A percentile compares a stretch with the other conserved stretches of the same genome.
phyloP scores from a whole-genome alignment of 345 rosid species.

The Acer yangbiense region DNA sequence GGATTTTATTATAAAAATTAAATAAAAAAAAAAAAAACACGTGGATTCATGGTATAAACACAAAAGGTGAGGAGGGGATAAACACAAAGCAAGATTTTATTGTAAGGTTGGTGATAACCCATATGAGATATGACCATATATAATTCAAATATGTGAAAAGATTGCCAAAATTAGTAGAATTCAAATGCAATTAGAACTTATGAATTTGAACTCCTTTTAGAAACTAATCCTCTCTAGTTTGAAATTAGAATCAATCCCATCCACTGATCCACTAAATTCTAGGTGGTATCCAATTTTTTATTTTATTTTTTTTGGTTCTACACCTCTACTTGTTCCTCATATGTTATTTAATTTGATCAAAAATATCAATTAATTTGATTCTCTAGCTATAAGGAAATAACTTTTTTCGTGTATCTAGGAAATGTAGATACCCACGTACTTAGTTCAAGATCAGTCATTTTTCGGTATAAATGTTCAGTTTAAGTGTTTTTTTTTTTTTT shows the following conservation, averaged over 20 bases:
- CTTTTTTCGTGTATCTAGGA: no score
- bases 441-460: no score
- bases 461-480: no score
- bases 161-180: conserved; percentile 17
- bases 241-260: not conserved
- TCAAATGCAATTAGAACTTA: not conserved
- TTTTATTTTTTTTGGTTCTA: not conserved
- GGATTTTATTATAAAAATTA: not conserved
- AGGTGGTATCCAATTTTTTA: not conserved
- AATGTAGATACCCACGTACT: not conserved
- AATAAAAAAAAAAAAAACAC: no score
- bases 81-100: not conserved
- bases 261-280: not conserved
- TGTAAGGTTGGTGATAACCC: not conserved
- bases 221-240: no score
- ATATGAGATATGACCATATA: no score
- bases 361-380: not conserved
- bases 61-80: not conserved
- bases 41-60: not conserved
- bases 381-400: no score
- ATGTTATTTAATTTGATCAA: not conserved
- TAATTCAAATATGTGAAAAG: not conserved
- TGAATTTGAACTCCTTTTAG: not conserved
- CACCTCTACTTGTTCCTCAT: not conserved
- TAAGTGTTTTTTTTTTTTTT: no score